Base-by-base conservation (phyloP, 805 yeast species). In the Pichia rugopelliculosa region DNA sequence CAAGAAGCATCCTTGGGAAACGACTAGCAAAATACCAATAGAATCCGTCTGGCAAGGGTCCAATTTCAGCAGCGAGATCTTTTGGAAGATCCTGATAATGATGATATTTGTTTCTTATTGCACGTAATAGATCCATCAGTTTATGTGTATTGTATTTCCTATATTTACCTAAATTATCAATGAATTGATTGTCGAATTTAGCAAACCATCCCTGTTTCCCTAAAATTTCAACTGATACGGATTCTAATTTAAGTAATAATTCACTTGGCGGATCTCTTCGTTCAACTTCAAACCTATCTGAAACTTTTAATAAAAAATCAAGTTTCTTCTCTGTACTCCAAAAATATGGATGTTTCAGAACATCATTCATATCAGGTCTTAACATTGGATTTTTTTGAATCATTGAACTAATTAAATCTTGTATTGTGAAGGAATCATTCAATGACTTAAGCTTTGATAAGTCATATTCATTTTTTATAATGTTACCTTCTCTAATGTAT, bases 231-330 rank as follows among this genome's bases (percentile, higher is more conserved):
- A 75, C 55, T 79, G 96, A 57, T 74, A 86, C 68, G 80, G 95
- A 57, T 79, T 82, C 59, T 81, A 74, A 55, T 74, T 71, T 59
- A 79, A 75, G 46, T 72, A 74, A 51, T 71, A 75, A 58, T 74
- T 77, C 70, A 80, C 77, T 30, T 72, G 71, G 45, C 75, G 87
- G 65, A 72, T 45, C 96, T 55, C 84, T 79, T 85, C 96, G 70
- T 84, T 91, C 98, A 45, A 85, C 72, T 59, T 93, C 99, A 61
- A 90, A 84, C 49, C 98, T 68, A 61, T 93, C 99, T 51, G 96
- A 87, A 6, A 87, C 91, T 57, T 84, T 85, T 46, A 93, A 70
- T 47, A 93, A 68, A 60, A 93, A 90, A 54, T 88, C 96, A 46
- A 93, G 70, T 59, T 85, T 86, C 61, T 79, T 84, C 39, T 79